Base-by-base conservation (phyloP, 1,284 basidiomycete genomes). In the Pseudozyma sp. region DNA sequence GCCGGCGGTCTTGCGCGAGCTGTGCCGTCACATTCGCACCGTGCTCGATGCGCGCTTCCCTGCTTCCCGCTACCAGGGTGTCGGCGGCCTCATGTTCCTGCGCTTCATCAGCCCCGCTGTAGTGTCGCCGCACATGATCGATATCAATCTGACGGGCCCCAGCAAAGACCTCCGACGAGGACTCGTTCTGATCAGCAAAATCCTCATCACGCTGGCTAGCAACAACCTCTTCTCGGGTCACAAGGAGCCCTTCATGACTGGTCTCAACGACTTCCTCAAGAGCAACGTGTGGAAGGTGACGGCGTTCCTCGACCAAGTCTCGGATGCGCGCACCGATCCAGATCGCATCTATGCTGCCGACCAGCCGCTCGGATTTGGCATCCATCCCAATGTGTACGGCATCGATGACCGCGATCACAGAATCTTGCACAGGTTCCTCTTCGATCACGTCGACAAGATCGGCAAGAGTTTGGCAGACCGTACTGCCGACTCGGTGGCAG, bases 161-260 rank as follows among this genome's bases (percentile, higher is more conserved):
- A 70, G 71, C 48, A 76, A 72, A 43, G 80, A 81, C 43, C 57
- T 81, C 3, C 75, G 79, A 16, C 61, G 79, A 16, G 80, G 80
- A 8, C 44, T 82, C 33, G 69, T 82, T 35, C 52, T 82, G 44
- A 76, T 82, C 64, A 75, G 73, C 60, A 82, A 82, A 63, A 82
- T 81, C 57, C 63, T 82, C 13, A 78, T 78, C 59, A 82, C 80
- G 30, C 70, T 82, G 11, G 75, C 77, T 17, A 76, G 73, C 50
- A 81, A 82, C 68, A 81, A 77, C 31, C 68, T 81, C 35, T 80
- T 80, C 60, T 72, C 80, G 16, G 57, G 66, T 39, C 80, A 81
- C 66, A 82, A 82, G 65, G 79, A 82, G 55, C 75, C 79, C 1
- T 81, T 78, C 61, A 79, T 82, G 80, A 80, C 75, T 0, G 61